Evolutionary conservation across 495 filamentous ascomycete species (phyloP).

Genomic region (Penicillium macrosclerotiorum): DNA sequence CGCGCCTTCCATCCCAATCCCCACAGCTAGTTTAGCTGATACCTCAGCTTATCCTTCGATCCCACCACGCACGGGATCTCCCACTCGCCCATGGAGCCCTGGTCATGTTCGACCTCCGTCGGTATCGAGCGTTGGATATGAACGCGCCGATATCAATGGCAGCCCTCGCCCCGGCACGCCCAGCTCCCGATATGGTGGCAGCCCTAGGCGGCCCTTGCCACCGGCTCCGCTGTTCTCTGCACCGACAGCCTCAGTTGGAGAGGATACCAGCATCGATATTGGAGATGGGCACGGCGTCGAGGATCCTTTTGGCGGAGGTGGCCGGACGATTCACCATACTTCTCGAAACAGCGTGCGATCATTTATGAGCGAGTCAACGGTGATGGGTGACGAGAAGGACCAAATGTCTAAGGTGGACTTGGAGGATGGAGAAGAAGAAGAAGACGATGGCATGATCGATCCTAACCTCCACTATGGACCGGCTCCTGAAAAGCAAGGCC

Average conservation of each 20-base stretch:
- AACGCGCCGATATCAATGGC: conserved; percentile 85
- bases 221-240: conserved; percentile 81
- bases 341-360: conserved; percentile 49
- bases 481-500: conserved; percentile 80
- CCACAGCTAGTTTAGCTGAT: conserved; percentile 42
- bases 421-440: conserved; percentile 47
- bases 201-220: conserved; percentile 82
- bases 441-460: conserved; percentile 35
- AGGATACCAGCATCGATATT: conserved; percentile 48
- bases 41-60: conserved; percentile 41
- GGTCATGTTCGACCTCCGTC: conserved; percentile 54
- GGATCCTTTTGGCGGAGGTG: conserved; percentile 72
- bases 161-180: conserved; percentile 88
- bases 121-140: conserved; percentile 64
- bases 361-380: conserved; percentile 67
- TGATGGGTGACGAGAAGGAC: conserved; percentile 55
- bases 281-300: conserved; percentile 62
- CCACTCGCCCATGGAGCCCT: conserved; percentile 72
- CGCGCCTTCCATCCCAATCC: conserved; percentile 56
- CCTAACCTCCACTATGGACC: conserved; percentile 73
- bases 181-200: conserved; percentile 80
- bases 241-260: conserved; percentile 27
- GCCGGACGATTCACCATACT: conserved; percentile 45
- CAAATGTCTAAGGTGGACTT: conserved; percentile 41
- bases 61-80: conserved; percentile 52